phyloP scores from a whole-genome alignment of 192 early-diverging fungal genomes.

The Coemansia sp. region DNA sequence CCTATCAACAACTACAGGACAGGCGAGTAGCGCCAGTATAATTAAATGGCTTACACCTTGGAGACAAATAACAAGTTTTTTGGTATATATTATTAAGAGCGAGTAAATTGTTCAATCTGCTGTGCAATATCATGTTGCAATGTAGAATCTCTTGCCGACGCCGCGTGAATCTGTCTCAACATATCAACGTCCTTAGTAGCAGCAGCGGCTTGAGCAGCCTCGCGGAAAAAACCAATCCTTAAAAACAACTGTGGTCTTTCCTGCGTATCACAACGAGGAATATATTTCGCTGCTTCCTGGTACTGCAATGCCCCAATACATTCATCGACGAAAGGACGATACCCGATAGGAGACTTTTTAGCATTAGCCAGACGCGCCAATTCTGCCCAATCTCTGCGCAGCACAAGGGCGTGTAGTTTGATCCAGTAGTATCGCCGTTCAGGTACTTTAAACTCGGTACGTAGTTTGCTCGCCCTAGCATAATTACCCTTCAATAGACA shows the following conservation, averaged over 20 bases:
- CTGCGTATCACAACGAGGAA: conserved; percentile 66
- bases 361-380: conserved; percentile 77
- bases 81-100: neutral
- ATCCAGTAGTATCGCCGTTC: conserved; percentile 91
- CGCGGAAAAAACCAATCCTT: conserved; percentile 71
- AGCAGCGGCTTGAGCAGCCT: conserved; percentile 71
- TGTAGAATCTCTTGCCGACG: conserved; percentile 15
- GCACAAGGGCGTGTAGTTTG: conserved; percentile 78
- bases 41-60: too few relatives aligned
- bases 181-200: conserved; percentile 63
- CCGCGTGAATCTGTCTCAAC: conserved; percentile 56
- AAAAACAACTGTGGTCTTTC: conserved; percentile 65
- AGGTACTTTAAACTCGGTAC: conserved; percentile 82
- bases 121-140: conserved; percentile 41
- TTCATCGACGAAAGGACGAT: conserved; percentile 76
- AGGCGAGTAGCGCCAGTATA: too few relatives aligned
- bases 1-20: too few relatives aligned
- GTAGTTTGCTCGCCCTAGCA: conserved; percentile 73
- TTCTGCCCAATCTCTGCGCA: conserved; percentile 81
- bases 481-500: conserved; percentile 72
- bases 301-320: conserved; percentile 75
- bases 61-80: too few relatives aligned
- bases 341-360: conserved; percentile 81
- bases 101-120: conserved; percentile 39
- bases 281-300: conserved; percentile 76